Base-by-base conservation (phyloP, 1,284 basidiomycete genomes). In the Vanrija humicola region DNA sequence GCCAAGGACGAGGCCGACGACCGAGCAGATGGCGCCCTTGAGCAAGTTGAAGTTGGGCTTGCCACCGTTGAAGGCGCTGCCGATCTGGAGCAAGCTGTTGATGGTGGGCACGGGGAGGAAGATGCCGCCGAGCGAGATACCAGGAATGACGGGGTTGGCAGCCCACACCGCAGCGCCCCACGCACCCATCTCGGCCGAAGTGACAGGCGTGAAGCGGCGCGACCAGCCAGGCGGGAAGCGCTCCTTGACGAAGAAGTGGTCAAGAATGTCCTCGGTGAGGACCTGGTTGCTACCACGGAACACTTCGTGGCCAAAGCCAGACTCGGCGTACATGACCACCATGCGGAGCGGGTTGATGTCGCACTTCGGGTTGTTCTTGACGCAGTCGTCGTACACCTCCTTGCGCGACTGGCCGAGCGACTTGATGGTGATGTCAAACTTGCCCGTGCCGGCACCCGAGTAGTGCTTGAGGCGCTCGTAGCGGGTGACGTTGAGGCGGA, bases 241-340 rank as follows among this genome's bases (percentile, higher is more conserved):
- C 43, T 55, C 54, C 26, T 55, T 18, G 28, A 14, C 4, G 48
- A 55, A 55, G 48, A 48, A 55, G 39, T 28, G 39, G 18, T 55
- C 48, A n/a, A 42, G n/a, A 23, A 50, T 21, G 42, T 50, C 44
- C 19, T 43, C 19, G 19, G 18, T 14, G 21, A 23, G n/a, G 16
- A 25, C 9, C 28, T 38, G 23, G 10, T 10, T 15, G 14, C 42
- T 39, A n/a, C 54, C 54, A n/a, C 49, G 48, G 43, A 55, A 45
- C 14, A 45, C 54, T 48, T 55, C 54, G 44, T 45, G 43, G 10
- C 26, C 29, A 34, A 55, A 55, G 14, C 48, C 54, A 16, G 48
- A 50, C 54, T 55, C 54, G 48, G 54, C 54, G 45, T 55, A 55
- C 7, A 48, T 48, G 21, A 55, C 54, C 29, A 55, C 43, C 19